Evolutionary conservation across 352 stramenopile genomes (phyloP), one percentile per base, ranked within the genome.

Genomic region (Plasmopara viticola): DNA sequence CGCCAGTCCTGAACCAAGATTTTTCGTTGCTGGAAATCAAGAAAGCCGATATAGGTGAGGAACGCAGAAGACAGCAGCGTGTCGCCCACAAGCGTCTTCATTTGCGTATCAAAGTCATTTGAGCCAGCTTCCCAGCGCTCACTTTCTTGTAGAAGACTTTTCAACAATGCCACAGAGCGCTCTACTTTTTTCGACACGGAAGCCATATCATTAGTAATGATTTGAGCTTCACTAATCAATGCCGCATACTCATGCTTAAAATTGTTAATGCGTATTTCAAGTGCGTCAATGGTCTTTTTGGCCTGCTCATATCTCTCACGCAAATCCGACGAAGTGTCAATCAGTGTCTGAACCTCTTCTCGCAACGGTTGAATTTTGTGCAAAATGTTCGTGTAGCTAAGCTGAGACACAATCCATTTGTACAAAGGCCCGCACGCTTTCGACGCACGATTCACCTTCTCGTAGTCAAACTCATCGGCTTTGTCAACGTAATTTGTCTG

Each of bases 211-310:
- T 87, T 90, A 48, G 97, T 99, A 54, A 99, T 97, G 33, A 91
- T 75, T 74, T 99, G 96, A 0, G 97, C 97, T 63, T 99, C 91
- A 49, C 88, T 88, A 58, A 99, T 99, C 35, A 99, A 78, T 28
- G 82, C 84, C 1, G 96, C 97, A 66, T 99, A 99, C 68, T 99
- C 97, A 45, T 90, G 72, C 72, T 99, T 99, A 70, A 99, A 99
- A 64, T 83, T 95, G 29, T 91, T 86, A 54, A 99, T 99, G 28
- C 95, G 93, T 44, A 90, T 77, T 67, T 99, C 96, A 6, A 99
- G 78, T 8, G 86, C 74, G 20, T 91, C 80, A 14, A 99, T 94
- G 50, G 97, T 96, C n/a, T 63, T 76, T 61, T 97, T 94, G 4
- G 97, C 81, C 29, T 81, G 72, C 46, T 96, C 80, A 53, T 98